Percentiles rank a stretch among this genome's conserved stretches.
These are phyloP conservation scores for Scheffersomyces parashehatae DNA, from an alignment of 1,139 yeast genomes.

Conservation along the genomic window DNA sequence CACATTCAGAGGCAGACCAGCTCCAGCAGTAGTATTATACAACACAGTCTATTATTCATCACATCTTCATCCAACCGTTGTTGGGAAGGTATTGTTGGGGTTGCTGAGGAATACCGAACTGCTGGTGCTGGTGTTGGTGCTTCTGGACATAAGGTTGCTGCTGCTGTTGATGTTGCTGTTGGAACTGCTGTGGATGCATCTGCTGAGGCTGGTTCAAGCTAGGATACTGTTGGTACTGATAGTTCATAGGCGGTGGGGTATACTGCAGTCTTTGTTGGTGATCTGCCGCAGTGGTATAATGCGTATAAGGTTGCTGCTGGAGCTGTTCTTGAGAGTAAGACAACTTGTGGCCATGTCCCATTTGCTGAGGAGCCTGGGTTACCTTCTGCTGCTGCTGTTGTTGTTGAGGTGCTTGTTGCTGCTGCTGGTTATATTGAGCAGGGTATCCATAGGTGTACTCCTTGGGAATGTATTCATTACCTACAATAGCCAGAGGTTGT, in stretches of 20 bases:
- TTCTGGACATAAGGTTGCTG: not conserved
- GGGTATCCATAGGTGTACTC: not conserved
- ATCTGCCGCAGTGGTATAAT: not conserved
- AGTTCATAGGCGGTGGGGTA: not conserved
- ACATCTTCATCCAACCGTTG: not conserved
- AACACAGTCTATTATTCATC: not conserved
- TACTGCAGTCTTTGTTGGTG: not conserved
- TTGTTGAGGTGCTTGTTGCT: not conserved
- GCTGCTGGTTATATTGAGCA: not conserved
- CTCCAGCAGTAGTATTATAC: too few species aligned
- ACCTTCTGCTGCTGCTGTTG: not conserved
- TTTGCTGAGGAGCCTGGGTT: not conserved
- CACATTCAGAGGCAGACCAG: too few species aligned
- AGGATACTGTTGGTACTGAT: not conserved
- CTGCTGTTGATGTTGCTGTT: not conserved
- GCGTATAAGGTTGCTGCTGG: not conserved
- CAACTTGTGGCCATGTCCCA: not conserved
- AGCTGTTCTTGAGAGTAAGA: constrained; percentile 1
- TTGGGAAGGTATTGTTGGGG: not conserved
- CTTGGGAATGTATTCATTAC: not conserved
- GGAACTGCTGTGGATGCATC: not conserved
- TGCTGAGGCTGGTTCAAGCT: not conserved
- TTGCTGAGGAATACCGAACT: not conserved
- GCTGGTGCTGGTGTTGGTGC: not conserved
- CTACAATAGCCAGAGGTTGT: not conserved